Percentiles rank a stretch among this genome's conserved stretches.
phyloP scores from a whole-genome alignment of 73 alveolate genomes.

The Paramecium bursaria region DNA sequence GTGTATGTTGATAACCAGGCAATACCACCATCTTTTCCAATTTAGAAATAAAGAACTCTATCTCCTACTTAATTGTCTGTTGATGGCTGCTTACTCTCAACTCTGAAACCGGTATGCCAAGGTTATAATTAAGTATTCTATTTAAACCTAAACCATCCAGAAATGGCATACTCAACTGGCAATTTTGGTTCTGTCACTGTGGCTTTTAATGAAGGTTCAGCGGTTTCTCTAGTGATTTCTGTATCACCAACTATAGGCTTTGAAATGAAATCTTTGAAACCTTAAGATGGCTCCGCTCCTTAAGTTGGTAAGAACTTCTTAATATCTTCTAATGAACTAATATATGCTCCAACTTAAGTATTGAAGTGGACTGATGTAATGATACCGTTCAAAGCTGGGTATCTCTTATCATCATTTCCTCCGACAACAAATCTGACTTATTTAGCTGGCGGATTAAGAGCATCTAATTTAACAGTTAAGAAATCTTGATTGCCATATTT shows the following conservation, averaged over 20 bases:
- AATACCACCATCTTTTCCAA: constrained; percentile 19
- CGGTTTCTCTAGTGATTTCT: no score
- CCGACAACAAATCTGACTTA: neutral
- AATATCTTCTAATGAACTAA: constrained; percentile 7
- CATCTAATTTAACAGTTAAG: neutral
- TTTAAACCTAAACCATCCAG: constrained; percentile 53
- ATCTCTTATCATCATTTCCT: constrained; percentile 36
- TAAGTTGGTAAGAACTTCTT: neutral
- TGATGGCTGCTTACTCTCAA: constrained; percentile 15
- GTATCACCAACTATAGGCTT: no score
- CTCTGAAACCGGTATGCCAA: neutral
- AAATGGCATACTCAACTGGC: constrained; percentile 41
- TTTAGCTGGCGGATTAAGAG: neutral
- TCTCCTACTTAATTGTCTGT: constrained; percentile 4
- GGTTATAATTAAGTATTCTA: neutral
- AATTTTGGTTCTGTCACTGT: no score
- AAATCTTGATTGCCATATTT: constrained; percentile 14
- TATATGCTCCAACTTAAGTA: neutral
- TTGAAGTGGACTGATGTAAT: neutral
- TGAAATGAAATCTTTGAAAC: no score
- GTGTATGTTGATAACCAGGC: constrained; percentile 2
- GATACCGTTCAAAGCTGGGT: constrained; percentile 35
- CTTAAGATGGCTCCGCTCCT: constrained; percentile 52
- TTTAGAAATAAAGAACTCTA: constrained; percentile 19
- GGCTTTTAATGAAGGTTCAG: no score